Percentiles rank a stretch among this genome's conserved stretches.
Conservation (phyloP, 23 red algal species). For the Gracilaria domingensis region DNA sequence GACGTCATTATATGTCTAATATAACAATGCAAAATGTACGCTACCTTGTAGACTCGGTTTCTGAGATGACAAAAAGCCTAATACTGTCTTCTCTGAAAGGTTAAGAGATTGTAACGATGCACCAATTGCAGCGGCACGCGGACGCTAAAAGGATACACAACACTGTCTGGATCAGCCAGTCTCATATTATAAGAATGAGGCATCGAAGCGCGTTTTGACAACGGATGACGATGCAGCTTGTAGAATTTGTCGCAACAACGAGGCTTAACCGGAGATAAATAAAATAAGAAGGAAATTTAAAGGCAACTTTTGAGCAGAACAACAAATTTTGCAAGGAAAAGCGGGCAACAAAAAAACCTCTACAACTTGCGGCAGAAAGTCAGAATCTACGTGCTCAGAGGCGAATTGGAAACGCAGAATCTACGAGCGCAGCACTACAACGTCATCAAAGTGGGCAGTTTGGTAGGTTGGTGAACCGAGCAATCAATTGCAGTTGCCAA, state of each 20-base stretch:
- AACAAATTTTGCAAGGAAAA: neutral
- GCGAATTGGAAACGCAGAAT: constrained; percentile 10
- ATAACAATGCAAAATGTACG: no score
- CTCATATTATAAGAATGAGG: neutral
- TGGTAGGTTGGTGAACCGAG: neutral
- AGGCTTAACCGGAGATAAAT: neutral
- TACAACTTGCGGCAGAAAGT: constrained; percentile 2
- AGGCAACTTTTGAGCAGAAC: neutral
- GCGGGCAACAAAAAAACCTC: neutral
- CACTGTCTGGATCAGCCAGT: constrained; percentile 15
- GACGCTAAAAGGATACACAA: constrained; percentile 3
- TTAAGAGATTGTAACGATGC: constrained; percentile 12
- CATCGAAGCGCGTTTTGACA: neutral
- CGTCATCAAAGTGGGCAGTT: constrained; percentile 1
- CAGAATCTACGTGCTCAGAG: constrained; percentile 36
- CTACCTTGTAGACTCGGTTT: no score
- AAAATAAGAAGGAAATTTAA: neutral
- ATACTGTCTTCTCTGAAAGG: no score
- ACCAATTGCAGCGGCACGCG: neutral
- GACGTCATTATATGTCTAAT: no score
- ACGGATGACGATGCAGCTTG: constrained; percentile 13
- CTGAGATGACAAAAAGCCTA: no score
- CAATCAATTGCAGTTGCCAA: neutral
- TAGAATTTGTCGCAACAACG: neutral
- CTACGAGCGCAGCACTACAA: neutral